phyloP scores from a whole-genome alignment of 768 basidiomycete genomes.

The Cantharellus anzutake region DNA sequence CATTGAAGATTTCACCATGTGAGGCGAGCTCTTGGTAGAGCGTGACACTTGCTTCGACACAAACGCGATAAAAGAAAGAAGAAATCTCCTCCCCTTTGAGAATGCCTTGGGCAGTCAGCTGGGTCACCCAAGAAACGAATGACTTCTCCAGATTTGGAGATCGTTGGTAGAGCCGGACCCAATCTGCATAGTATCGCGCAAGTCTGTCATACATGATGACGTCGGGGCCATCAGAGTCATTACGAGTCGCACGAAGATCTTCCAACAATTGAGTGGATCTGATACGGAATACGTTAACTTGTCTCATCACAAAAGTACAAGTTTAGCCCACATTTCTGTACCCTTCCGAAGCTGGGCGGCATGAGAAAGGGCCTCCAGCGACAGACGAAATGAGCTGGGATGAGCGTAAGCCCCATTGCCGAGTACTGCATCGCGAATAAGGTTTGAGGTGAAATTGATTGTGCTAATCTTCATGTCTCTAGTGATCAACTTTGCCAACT shows the following conservation, averaged over 20 bases:
- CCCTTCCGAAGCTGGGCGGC: conserved; percentile 55
- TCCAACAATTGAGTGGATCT: conserved; percentile 60
- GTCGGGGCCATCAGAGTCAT: conserved; percentile 15
- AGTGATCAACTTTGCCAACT: conserved; percentile 69
- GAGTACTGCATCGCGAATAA: conserved; percentile 75
- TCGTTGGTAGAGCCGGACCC: conserved; percentile 87
- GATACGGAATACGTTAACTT: conserved; percentile 4
- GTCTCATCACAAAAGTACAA: neutral
- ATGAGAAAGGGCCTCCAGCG: conserved; percentile 64
- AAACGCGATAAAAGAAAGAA: conserved; percentile 96
- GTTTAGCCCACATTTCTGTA: conserved; percentile 56
- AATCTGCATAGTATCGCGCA: conserved; percentile 29
- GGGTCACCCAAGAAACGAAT: conserved; percentile 93
- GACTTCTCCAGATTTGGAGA: conserved; percentile 82
- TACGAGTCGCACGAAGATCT: conserved; percentile 54
- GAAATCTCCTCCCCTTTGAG: conserved; percentile 91
- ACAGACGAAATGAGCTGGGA: conserved; percentile 58
- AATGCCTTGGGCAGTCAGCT: conserved; percentile 90
- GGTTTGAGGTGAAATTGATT: conserved; percentile 60
- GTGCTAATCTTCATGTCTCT: conserved; percentile 60
- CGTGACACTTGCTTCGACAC: conserved; percentile 87
- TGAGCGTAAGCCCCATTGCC: conserved; percentile 51
- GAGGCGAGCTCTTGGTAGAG: conserved; percentile 56
- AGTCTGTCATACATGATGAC: conserved; percentile 18
- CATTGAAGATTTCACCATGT: conserved; percentile 43